Base-by-base conservation (phyloP, 257 asterid species). In the Capsicum baccatum region DNA sequence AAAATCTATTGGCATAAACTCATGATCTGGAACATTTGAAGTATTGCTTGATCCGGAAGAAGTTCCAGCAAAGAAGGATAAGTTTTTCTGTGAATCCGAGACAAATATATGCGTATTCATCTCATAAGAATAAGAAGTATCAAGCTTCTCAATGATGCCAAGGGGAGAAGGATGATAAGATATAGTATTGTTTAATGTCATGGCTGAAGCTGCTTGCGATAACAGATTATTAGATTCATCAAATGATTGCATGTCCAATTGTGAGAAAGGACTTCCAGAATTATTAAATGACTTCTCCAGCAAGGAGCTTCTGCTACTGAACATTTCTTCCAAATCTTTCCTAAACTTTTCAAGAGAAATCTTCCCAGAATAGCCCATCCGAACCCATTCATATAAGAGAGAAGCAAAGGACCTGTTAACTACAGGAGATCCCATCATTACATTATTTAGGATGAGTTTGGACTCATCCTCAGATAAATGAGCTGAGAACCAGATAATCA, bases 401-500 rank as follows among this genome's bases (percentile, higher is more conserved):
- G 91, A 87, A 57, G 92, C 85, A 83, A 95, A 91, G 79, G 92
- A 79, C 84, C 84, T 86, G 79, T 87, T 89, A 86, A 95, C 87
- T 26, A 84, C 64, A 21, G 92, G 90, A 66, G 92, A 88, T 64
- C 92, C 92, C 57, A 83, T 71, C 79, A 89, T 87, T 78, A 94
- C 71, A 86, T 71, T 91, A 86, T 85, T 88, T 83, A 92, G 88
- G 86, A 95, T 84, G 48, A 89, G 87, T 83, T 84, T 88, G 58
- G 91, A 88, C 85, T 94, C 94, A 54, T 87, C 90, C 87, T 92
- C 95, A 8, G 91, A 90, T 69, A 95, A 88, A 79, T 92, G 89
- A 88, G 93, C 83, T 68, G 96, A 92, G 89, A 92, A 92, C 98
- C 97, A 95, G 83, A 91, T 86, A 80, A 90, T 86, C 16, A 92